Evolutionary conservation across 208 protist genomes (phyloP).

Genomic region (Acanthamoeba polyphaga): DNA sequence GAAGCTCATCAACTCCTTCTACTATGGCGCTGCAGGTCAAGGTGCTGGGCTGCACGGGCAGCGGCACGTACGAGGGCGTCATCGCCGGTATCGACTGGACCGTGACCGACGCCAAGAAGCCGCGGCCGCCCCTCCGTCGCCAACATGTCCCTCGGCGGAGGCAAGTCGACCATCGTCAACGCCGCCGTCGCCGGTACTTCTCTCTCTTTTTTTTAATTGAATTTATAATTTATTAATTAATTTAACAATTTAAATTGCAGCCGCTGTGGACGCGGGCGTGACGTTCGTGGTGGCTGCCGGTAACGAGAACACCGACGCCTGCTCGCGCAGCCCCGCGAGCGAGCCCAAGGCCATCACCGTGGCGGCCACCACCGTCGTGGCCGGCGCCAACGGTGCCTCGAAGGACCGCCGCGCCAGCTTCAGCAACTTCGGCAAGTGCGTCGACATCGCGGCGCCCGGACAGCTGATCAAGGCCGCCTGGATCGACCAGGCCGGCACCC

Average conservation of each 20-base stretch:
- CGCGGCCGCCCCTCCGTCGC: conserved; percentile 40
- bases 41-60: conserved; percentile 74
- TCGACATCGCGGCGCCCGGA: conserved; percentile 68
- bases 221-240: neutral
- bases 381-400: neutral
- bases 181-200: conserved; percentile 59
- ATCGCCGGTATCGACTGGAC: conserved; percentile 75
- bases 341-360: conserved; percentile 69
- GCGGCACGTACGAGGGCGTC: conserved; percentile 67
- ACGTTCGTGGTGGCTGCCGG: conserved; percentile 79
- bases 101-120: conserved; percentile 64
- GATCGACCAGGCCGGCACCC: conserved; percentile 58
- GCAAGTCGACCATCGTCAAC: conserved; percentile 69
- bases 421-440: conserved; percentile 77
- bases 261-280: conserved; percentile 60
- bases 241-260: neutral
- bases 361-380: conserved; percentile 61
- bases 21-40: conserved; percentile 26
- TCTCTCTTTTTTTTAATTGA: neutral
- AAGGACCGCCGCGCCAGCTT: conserved; percentile 47
- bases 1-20: too few relatives aligned
- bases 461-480: conserved; percentile 77
- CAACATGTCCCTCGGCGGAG: conserved; percentile 81
- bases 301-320: conserved; percentile 74
- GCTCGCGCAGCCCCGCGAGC: conserved; percentile 60